Conservation (phyloP, 1,139 yeast species). For the Scheffersomyces quercinus region DNA sequence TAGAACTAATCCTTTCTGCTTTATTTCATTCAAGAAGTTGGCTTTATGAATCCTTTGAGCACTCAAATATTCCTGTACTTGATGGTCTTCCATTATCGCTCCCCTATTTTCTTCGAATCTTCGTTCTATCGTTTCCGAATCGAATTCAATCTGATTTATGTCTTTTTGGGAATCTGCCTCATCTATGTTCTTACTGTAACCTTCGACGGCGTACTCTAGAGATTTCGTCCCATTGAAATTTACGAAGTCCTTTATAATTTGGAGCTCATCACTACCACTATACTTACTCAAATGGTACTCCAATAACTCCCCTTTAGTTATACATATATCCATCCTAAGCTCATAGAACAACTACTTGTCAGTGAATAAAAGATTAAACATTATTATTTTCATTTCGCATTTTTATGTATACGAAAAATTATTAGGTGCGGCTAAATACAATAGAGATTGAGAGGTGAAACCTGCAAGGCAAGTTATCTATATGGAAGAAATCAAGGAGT, state of each 20-base stretch:
- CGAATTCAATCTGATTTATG: conserved; percentile 17
- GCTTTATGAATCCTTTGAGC: conserved; percentile 20
- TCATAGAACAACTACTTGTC: not conserved
- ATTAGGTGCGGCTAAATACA: too few species aligned
- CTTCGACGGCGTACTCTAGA: not conserved
- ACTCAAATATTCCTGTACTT: conserved; percentile 16
- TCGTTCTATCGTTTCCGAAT: conserved; percentile 17
- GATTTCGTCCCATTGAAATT: conserved; percentile 6
- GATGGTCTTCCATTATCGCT: conserved; percentile 11
- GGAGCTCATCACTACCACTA: conserved; percentile 3
- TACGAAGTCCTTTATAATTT: conserved; percentile 9
- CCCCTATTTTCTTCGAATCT: conserved; percentile 9
- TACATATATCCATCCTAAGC: conserved; percentile 2
- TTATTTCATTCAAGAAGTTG: conserved; percentile 25
- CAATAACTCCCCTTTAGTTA: conserved; percentile 13
- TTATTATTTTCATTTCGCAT: too few species aligned
- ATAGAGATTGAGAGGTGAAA: too few species aligned
- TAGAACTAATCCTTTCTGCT: conserved; percentile 19
- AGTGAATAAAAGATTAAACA: too few species aligned
- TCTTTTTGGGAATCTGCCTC: not conserved
- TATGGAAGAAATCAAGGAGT: too few species aligned
- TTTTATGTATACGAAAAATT: too few species aligned
- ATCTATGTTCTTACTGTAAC: not conserved
- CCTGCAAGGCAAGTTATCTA: too few species aligned
- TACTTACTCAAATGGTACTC: not conserved